Base-by-base conservation (phyloP, 2,329 filamentous ascomycete species). In the Geoglossum cookeanum region DNA sequence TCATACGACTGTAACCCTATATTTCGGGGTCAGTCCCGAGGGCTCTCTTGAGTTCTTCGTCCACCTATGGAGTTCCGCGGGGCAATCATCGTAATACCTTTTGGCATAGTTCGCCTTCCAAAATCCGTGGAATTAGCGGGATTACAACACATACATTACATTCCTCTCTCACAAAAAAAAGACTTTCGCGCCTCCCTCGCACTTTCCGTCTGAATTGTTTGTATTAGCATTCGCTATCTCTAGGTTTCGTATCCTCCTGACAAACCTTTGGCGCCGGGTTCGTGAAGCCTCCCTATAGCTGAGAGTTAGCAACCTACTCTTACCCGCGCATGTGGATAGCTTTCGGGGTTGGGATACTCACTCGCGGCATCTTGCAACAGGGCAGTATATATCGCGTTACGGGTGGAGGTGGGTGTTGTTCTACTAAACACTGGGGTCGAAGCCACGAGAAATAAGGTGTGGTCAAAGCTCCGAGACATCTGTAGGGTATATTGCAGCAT, bases 1-100 rank as follows among this genome's bases (percentile, higher is more conserved):
- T 91, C 77, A 94, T 91, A 58, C 92, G 88, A 1, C 84, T 82
- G 71, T 97, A 98, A 64, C 90, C 91, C 57, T 58, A 9, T 30
- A 13, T 22, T 37, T 8, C 17, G 30, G 55, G 27, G 42, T 45
- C n/a, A 45, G 42, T 45, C 9, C n/a, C n/a, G n/a, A 9, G 3
- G 42, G 3, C n/a, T 22, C 9, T 45, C 15, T 22, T 45, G 4
- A 4, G n/a, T 22, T 4, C 3, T 11, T 45, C 42, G 5, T 22
- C 9, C 8, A 22, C 30, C 5, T 9, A 13, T 11, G 27, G 27
- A n/a, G 54, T 30, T 45, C 42, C 51, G 32, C 13, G 52, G 15
- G 8, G 27, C 7, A 55, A n/a, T 11, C 22, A 15, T 4, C n/a
- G 30, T 11, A 27, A 17, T 58, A 58, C 56, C 72, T 97, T 97